Base-by-base conservation (phyloP, 169 alveolate species). In the Plasmodium gallinaceum region DNA sequence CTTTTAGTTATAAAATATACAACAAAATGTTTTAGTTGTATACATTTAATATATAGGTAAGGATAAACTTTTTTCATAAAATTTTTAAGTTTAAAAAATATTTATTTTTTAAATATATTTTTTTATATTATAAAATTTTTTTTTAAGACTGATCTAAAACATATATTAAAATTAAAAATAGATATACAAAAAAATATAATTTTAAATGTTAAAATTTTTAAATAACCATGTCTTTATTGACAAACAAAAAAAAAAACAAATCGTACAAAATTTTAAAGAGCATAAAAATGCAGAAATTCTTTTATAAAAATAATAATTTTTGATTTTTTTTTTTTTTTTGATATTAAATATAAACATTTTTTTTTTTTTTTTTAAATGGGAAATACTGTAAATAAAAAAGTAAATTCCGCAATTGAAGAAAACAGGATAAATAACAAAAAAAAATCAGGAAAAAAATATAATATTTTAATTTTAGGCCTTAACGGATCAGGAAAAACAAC, bases 401-500 rank as follows among this genome's bases (percentile, higher is more conserved):
- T 73, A 45, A 10, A 20, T 64, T 62, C 60, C 20, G n/a, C 60
- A 16, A 66, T 58, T 45, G 69, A 43, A 43, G 24, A 9, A 39
- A 76, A 3, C 5, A 46, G 5, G 54, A 58, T 4, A 45, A 52
- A 32, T 26, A 65, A 26, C n/a, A 64, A 64, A 32, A 7, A 46
- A n/a, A n/a, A 16, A 8, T 57, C 83, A 0, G 57, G 39, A 9
- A 66, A 83, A 42, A 83, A 83, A 64, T 83, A 83, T 65, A 83
- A 83, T 65, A 83, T 83, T 68, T 58, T 83, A 83, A 66, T 83
- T 52, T 69, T 83, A 52, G 91, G 91, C 85, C 85, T 83, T 54
- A 83, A 37, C 46, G 91, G 91, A 2, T 83, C 91, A 39, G 91
- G 91, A n/a, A 83, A 83, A 83, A 83, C 91, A 26, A 83, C 91